phyloP scores from a whole-genome alignment of 176 grass and related monocot genomes.

The Aegilops umbellulata region DNA sequence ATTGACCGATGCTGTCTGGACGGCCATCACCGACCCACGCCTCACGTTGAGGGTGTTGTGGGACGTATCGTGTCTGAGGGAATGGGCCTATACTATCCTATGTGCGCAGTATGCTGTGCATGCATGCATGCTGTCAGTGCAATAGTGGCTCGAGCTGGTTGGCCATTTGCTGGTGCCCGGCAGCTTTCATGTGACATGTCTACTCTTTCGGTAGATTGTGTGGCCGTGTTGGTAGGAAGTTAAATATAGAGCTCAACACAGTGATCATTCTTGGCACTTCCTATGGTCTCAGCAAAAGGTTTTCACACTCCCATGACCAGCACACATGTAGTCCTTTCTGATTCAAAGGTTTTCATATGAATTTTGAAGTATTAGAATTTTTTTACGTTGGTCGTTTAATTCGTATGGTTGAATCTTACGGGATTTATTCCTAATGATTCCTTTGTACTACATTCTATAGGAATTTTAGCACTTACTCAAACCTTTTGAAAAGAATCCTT shows the following conservation, averaged over 20 bases:
- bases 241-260: not conserved
- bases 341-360: no score
- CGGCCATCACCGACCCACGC: conserved; percentile 25
- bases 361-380: no score
- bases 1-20: conserved; percentile 23
- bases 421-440: no score
- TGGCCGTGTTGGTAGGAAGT: not conserved
- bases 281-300: not conserved
- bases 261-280: not conserved
- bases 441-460: no score
- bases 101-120: not conserved
- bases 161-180: not conserved
- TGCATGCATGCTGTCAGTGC: not conserved
- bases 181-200: not conserved
- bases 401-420: no score
- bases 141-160: not conserved
- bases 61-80: conserved; percentile 1
- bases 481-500: no score
- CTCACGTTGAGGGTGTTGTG: not conserved
- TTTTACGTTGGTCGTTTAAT: no score
- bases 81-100: not conserved
- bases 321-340: no score
- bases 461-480: no score
- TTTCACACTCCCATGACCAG: not conserved
- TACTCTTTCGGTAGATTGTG: not conserved